Base-by-base conservation (phyloP, 2,329 filamentous ascomycete species). In the Chrysoporthe deuterocubensis region DNA sequence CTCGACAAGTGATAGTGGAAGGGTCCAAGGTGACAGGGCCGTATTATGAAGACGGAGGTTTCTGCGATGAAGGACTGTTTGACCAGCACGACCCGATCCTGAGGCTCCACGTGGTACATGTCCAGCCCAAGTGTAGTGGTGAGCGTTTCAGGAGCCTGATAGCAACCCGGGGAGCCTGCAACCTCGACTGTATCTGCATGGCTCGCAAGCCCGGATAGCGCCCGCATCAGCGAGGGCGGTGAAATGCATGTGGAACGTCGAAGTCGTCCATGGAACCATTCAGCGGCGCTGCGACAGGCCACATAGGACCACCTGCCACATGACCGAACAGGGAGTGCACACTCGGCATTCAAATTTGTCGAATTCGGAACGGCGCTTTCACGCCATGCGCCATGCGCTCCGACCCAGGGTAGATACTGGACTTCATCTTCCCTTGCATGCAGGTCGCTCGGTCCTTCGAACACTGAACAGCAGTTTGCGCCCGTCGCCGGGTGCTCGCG, bases 341-440 rank as follows among this genome's bases (percentile, higher is more conserved):
- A 50, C 26, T 62, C 37, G 48, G 32, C 44, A 62, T 46, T 37
- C 46, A 37, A 34, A 62, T 7, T 7, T 54, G 50, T 54, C 50
- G 50, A 21, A 34, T 54, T 54, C 50, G 13, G 50, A 11, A 34
- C 50, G 50, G 26, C 32, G 50, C 50, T 34, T 26, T 54, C 50
- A 34, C 13, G 50, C 50, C 50, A 54, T 54, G 32, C 50, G 50
- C 16, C 50, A 32, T 4, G 26, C 50, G 21, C 26, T 54, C 21
- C 13, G 32, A 18, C 50, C 50, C 4, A 13, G 21, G 32, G 50
- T 6, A 54, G 21, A 32, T 54, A 21, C 50, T 54, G 50, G 32
- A 34, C 50, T 54, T 54, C 26, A 54, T 54, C 21, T 16, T 54
- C 32, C 26, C 50, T 54, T 16, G 50, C 14, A 21, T 16, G 50